Evolutionary conservation across 2,329 filamentous ascomycete genomes (phyloP), one percentile per base, ranked within the genome.

Genomic region (Elsinoe necatrix): DNA sequence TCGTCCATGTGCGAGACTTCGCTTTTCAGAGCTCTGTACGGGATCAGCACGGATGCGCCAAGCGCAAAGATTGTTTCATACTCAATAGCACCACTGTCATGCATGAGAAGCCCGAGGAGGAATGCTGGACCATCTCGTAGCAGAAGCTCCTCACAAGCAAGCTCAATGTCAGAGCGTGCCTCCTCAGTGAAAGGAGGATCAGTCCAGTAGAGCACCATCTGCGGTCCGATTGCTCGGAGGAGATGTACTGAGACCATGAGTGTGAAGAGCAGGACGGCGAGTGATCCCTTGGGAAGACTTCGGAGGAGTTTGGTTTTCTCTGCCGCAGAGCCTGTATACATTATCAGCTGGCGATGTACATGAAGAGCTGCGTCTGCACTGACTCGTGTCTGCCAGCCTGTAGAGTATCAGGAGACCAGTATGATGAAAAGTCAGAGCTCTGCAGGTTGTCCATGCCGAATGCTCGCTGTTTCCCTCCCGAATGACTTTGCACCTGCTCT

Each of bases 191-290:
- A 52, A 39, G 45, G 52, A 23, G 29, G 37, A 43, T 35, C 50
- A 21, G 7, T 50, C 51, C 23, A 56, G 55, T 35, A 56, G 16
- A 35, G 54, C 41, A 31, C 57, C 59, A 66, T 63, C n/a, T 59
- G 57, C 8, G 67, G 66, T 7, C 67, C 67, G 18, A 66, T 61
- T 37, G 64, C 63, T 2, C 68, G 60, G 16, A 70, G 55, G 20
- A 69, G 65, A 39, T 66, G 64, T 37, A 69, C 62, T 7, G 59
- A 61, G 12, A 63, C 61, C 37, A 65, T 59, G 20, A 69, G 62
- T 9, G 65, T 67, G 60, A 70, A 67, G 9, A 68, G 58, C 9
- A 70, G 45, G 25, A 66, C 65, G 5, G 67, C 68, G 1, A 70
- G 63, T 35, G 65, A 67, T 0, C 63, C 65, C 1, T 62, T 56